Conservation (phyloP, 495 filamentous ascomycete species). For the Clavariopsis aquatica region DNA sequence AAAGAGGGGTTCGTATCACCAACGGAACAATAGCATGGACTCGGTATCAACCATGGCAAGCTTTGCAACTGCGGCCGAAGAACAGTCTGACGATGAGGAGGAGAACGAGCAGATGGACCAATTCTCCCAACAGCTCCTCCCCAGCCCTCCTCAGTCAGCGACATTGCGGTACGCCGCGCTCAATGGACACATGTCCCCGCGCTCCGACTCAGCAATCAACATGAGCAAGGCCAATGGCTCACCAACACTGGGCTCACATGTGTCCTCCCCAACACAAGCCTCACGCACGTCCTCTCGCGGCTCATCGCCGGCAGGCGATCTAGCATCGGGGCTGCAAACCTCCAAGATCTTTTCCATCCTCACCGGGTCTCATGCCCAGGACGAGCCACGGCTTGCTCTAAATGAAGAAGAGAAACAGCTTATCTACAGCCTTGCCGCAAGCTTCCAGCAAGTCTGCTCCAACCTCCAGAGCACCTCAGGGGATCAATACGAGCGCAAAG, state of each 20-base stretch:
- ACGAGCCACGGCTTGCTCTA: conserved; percentile 44
- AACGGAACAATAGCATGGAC: conserved; percentile 61
- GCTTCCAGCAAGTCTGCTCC: conserved; percentile 67
- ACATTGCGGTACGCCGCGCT: background rate
- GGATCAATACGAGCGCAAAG: conserved; percentile 60
- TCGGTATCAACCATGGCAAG: conserved; percentile 77
- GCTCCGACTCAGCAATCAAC: conserved; percentile 45
- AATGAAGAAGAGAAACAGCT: conserved; percentile 54
- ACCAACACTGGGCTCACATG: background rate
- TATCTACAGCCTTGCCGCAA: conserved; percentile 74
- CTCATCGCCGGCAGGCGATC: conserved; percentile 41
- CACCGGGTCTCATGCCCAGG: conserved; percentile 52
- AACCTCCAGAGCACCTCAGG: conserved; percentile 64
- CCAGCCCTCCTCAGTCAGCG: background rate
- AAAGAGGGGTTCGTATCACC: conserved; percentile 43
- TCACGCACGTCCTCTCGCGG: conserved; percentile 14
- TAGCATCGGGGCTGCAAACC: conserved; percentile 36
- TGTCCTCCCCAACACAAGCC: conserved; percentile 4
- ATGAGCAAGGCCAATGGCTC: conserved; percentile 14
- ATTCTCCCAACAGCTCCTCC: conserved; percentile 27
- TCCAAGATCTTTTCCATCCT: conserved; percentile 35
- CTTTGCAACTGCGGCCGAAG: conserved; percentile 82
- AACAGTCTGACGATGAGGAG: conserved; percentile 43
- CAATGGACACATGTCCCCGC: conserved; percentile 1
- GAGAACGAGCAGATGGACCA: conserved; percentile 42